phyloP scores from a whole-genome alignment of 306 rosid species.

The Cyclanthera cordifolia region DNA sequence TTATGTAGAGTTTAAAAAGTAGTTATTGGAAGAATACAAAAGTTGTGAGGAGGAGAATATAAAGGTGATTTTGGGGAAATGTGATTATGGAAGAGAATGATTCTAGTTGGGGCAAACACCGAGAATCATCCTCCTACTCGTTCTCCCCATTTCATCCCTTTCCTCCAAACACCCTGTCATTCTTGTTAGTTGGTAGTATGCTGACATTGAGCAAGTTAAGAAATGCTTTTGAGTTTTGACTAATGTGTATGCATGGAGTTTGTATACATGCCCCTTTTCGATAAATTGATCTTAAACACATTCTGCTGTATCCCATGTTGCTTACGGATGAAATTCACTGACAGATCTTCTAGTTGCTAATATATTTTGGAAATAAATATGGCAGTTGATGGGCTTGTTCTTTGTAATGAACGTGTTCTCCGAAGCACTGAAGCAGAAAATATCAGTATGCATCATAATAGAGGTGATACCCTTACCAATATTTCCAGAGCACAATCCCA shows the following conservation, averaged over 20 bases:
- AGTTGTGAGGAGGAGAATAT: too few relatives aligned
- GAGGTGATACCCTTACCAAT: slow-evolving; percentile 31
- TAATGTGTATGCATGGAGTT: neutral
- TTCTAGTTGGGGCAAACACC: too few relatives aligned
- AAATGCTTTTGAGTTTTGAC: neutral
- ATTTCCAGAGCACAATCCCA: slow-evolving; percentile 49
- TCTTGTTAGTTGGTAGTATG: neutral
- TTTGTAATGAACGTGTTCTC: slow-evolving; percentile 65
- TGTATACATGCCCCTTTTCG: neutral
- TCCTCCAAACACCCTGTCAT: neutral
- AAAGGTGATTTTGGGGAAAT: too few relatives aligned
- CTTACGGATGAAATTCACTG: neutral
- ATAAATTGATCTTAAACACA: neutral
- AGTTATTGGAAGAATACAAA: too few relatives aligned
- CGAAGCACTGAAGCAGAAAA: slow-evolving; percentile 43
- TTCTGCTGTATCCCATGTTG: neutral
- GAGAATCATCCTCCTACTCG: too few relatives aligned
- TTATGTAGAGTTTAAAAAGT: too few relatives aligned
- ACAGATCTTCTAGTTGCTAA: slow-evolving; percentile 19
- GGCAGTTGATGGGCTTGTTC: slow-evolving; percentile 85
- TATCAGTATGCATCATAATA: slow-evolving; percentile 35
- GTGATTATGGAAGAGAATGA: too few relatives aligned
- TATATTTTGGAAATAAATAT: slow-evolving; percentile 17
- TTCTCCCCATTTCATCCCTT: too few relatives aligned
- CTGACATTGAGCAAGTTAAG: neutral